Evolutionary conservation across 345 rosid genomes (phyloP).

Genomic region (Hypericum androsaemum): DNA sequence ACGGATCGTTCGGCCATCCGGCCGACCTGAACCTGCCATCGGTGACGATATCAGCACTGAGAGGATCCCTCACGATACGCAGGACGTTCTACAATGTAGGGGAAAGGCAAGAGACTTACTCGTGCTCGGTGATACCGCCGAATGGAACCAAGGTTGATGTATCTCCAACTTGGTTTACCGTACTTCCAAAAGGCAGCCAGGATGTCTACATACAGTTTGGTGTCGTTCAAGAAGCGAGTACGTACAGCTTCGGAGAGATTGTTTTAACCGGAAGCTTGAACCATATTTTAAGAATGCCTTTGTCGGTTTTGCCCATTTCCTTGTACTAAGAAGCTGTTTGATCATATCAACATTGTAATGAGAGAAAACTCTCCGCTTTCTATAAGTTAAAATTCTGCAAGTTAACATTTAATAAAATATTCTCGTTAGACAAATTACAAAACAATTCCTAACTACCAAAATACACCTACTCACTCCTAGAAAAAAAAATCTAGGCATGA

Average conservation of each 20-base stretch:
- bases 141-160: slow-evolving; percentile 46
- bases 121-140: slow-evolving; percentile 43
- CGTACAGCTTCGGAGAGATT: slow-evolving; percentile 62
- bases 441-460: too few relatives aligned
- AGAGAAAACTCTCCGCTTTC: too few relatives aligned
- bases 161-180: slow-evolving; percentile 52
- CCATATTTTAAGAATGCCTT: slow-evolving; percentile 60
- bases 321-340: background rate
- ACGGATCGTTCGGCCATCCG: slow-evolving; percentile 30
- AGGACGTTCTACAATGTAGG: slow-evolving; percentile 55
- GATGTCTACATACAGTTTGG: slow-evolving; percentile 40
- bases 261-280: slow-evolving; percentile 56
- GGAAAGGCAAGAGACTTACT: slow-evolving; percentile 41
- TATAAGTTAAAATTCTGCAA: too few relatives aligned
- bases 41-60: slow-evolving; percentile 49
- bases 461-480: too few relatives aligned
- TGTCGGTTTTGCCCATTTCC: slow-evolving; percentile 36
- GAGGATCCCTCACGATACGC: slow-evolving; percentile 25
- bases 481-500: too few relatives aligned
- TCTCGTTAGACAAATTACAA: too few relatives aligned
- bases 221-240: slow-evolving; percentile 26
- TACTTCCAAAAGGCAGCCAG: slow-evolving; percentile 35
- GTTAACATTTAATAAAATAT: too few relatives aligned
- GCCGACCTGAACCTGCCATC: slow-evolving; percentile 74
- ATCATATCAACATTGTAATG: too few relatives aligned